phyloP scores from a whole-genome alignment of 2,329 filamentous ascomycete species.

The Dryadomyces quercus-mongolicae region DNA sequence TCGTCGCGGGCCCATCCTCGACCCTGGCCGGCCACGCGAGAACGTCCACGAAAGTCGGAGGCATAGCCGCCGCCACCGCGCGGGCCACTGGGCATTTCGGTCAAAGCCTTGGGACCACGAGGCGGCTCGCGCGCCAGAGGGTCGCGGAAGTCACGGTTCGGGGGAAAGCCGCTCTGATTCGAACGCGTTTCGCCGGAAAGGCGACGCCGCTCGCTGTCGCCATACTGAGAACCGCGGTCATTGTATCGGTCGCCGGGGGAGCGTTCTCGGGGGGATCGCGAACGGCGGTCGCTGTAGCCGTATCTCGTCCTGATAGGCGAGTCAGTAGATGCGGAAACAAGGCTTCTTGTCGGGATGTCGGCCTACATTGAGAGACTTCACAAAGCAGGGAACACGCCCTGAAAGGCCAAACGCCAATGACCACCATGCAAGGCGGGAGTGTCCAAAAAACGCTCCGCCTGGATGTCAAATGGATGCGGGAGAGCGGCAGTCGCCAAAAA shows the following conservation, averaged over 20 bases:
- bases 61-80: conserved; percentile 52
- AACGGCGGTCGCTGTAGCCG: conserved; percentile 47
- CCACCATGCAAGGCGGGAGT: not conserved
- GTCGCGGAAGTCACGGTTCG: conserved; percentile 49
- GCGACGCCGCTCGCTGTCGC: conserved; percentile 56
- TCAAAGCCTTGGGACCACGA: conserved; percentile 67
- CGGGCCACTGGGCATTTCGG: conserved; percentile 56
- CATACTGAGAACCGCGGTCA: conserved; percentile 40
- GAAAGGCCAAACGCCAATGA: not conserved
- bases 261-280: conserved; percentile 51
- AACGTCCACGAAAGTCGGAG: conserved; percentile 52
- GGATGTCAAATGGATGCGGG: not conserved
- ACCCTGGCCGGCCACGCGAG: conserved; percentile 43
- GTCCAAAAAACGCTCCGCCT: not conserved
- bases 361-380: no score
- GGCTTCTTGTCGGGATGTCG: no score
- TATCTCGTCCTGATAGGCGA: conserved; percentile 37
- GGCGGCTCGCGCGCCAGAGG: conserved; percentile 56
- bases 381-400: not conserved
- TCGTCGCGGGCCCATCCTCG: conserved; percentile 51
- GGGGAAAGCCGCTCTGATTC: conserved; percentile 47
- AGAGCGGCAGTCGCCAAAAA: no score
- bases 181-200: conserved; percentile 46
- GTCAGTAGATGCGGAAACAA: not conserved
- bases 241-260: conserved; percentile 52